Conservation (phyloP, 768 basidiomycete genomes). For the Dictyophora rubrovolvata region DNA sequence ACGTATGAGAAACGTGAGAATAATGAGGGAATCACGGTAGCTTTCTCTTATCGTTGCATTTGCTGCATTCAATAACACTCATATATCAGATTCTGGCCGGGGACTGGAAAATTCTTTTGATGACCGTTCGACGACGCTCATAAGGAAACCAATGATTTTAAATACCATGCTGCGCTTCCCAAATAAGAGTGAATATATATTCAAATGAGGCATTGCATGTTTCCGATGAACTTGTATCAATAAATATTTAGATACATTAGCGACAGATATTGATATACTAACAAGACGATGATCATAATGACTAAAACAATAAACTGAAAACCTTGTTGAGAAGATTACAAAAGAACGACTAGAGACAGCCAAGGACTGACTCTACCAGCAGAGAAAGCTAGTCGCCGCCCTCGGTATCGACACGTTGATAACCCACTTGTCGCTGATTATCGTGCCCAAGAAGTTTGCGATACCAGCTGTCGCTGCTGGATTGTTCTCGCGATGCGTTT, state of each 20-base stretch:
- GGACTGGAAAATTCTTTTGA: too few relatives aligned
- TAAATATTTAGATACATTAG: not conserved
- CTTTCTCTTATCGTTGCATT: too few relatives aligned
- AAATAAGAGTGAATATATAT: too few relatives aligned
- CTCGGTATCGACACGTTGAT: slow-evolving; percentile 28
- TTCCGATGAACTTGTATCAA: not conserved
- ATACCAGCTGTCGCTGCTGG: not conserved
- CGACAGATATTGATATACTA: not conserved
- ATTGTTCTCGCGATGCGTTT: slow-evolving; percentile 10
- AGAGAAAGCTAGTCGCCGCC: slow-evolving; percentile 37
- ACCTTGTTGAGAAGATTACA: not conserved
- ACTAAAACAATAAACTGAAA: not conserved
- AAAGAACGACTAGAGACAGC: not conserved
- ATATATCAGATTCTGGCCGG: not conserved
- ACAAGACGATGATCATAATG: not conserved
- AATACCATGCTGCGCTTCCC: too few relatives aligned
- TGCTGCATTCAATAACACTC: not conserved
- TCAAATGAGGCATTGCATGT: not conserved
- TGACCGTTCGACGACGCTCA: too few relatives aligned
- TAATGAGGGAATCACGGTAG: not conserved
- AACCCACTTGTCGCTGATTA: not conserved
- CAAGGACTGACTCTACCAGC: not conserved
- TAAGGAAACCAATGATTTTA: too few relatives aligned
- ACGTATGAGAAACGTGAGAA: slow-evolving; percentile 33
- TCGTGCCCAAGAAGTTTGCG: not conserved